Conservation (phyloP, 2,329 filamentous ascomycete genomes). For the Talaromyces atroroseus region DNA sequence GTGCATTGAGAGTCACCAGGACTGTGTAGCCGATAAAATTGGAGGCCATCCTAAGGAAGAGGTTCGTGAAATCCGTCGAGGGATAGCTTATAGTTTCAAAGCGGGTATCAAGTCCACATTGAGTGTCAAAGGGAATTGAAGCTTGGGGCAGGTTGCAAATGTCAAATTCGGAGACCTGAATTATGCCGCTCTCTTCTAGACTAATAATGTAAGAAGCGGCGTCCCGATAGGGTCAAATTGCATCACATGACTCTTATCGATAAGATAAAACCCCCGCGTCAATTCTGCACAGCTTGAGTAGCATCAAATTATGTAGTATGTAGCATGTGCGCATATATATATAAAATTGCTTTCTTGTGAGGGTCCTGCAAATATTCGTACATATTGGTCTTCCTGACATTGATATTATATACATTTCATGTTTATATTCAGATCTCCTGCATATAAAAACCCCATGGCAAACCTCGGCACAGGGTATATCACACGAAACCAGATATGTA, state of each 20-base stretch:
- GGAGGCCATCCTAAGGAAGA: conserved; percentile 51
- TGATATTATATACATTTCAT: background rate
- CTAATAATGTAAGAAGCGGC: conserved; percentile 1
- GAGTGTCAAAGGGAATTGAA: background rate
- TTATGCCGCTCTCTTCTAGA: background rate
- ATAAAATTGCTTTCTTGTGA: background rate
- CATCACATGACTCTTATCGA: conserved; percentile 15
- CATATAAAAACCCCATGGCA: background rate
- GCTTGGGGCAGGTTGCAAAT: background rate
- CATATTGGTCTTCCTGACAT: background rate
- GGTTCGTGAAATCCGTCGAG: background rate
- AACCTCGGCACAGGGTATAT: background rate
- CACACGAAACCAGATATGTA: conserved; percentile 10
- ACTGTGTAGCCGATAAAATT: conserved; percentile 73
- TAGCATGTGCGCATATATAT: background rate
- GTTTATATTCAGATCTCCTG: conserved; percentile 7
- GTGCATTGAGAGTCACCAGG: conserved; percentile 63
- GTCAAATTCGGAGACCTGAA: background rate
- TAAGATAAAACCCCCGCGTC: conserved; percentile 4
- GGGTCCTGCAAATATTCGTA: background rate
- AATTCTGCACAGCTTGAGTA: too few species aligned
- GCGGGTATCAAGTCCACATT: background rate
- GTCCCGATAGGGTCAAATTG: background rate
- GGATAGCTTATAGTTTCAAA: background rate
- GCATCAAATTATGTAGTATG: too few species aligned